A percentile compares a stretch with the other conserved stretches of the same genome.
Conservation (phyloP, 2,329 filamentous ascomycete species). For the Colletotrichum sp. region DNA sequence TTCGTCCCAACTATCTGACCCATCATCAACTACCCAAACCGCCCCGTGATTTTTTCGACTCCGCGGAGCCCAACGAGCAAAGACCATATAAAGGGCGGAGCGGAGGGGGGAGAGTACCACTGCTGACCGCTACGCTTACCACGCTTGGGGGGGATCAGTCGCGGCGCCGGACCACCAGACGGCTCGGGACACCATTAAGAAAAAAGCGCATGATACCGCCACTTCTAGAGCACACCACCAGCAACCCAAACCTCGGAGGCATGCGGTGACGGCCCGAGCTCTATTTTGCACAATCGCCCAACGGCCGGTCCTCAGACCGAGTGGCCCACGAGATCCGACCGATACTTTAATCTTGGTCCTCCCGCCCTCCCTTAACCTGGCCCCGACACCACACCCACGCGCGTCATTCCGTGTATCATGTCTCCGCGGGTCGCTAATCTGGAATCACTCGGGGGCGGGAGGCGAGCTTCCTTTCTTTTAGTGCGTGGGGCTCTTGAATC, state of each 20-base stretch:
- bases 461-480: background rate
- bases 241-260: background rate
- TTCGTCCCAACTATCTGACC: background rate
- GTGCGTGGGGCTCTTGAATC: background rate
- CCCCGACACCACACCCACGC: background rate
- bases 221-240: background rate
- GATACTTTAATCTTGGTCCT: background rate
- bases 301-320: background rate
- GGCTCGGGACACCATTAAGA: background rate
- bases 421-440: conserved; percentile 1
- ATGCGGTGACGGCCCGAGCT: background rate
- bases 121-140: background rate
- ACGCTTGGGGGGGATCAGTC: background rate
- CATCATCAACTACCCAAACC: background rate
- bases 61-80: background rate
- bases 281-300: background rate
- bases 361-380: background rate
- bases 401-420: background rate
- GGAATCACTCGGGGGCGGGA: background rate
- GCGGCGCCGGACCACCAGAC: background rate
- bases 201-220: background rate
- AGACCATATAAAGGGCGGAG: background rate
- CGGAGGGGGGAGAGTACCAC: background rate
- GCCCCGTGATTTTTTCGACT: background rate
- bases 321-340: background rate